Percentiles rank a stretch among this genome's conserved stretches.
phyloP scores from a whole-genome alignment of 2,329 filamentous ascomycete species.

The Neospermospora avenae region DNA sequence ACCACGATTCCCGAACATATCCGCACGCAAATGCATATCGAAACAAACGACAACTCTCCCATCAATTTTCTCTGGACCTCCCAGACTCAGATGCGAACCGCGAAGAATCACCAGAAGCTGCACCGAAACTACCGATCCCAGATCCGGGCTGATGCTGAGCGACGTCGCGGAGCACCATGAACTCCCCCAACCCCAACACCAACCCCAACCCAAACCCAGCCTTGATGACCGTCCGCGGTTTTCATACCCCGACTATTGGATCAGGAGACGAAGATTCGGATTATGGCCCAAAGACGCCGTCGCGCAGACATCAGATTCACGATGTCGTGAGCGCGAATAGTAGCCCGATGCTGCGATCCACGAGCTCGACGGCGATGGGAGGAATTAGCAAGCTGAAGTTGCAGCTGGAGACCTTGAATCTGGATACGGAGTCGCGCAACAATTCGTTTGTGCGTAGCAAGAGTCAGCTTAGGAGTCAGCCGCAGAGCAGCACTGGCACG shows the following conservation, averaged over 20 bases:
- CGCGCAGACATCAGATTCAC: constrained; percentile 34
- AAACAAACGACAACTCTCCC: constrained; percentile 25
- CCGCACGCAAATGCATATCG: constrained; percentile 36
- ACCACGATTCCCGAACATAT: neutral
- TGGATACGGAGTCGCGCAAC: constrained; percentile 53
- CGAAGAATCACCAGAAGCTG: constrained; percentile 33
- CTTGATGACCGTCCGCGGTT: constrained; percentile 31
- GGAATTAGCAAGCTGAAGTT: constrained; percentile 81
- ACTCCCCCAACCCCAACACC: neutral
- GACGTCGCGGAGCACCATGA: constrained; percentile 35
- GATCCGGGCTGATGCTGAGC: constrained; percentile 35
- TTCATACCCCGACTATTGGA: constrained; percentile 37
- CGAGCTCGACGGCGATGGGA: constrained; percentile 49
- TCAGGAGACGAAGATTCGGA: constrained; percentile 56
- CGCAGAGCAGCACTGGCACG: constrained; percentile 41
- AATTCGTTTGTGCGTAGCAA: constrained; percentile 54
- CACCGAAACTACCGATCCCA: constrained; percentile 33
- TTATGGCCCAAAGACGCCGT: constrained; percentile 41
- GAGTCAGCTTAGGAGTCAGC: constrained; percentile 58
- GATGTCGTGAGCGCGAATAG: constrained; percentile 53
- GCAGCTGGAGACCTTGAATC: constrained; percentile 74
- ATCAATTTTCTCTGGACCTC: constrained; percentile 18
- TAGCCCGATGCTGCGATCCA: constrained; percentile 55
- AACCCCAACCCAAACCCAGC: neutral
- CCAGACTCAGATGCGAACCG: constrained; percentile 33